Conservation (phyloP, 805 yeast species). For the Gaillardinia entomophila region DNA sequence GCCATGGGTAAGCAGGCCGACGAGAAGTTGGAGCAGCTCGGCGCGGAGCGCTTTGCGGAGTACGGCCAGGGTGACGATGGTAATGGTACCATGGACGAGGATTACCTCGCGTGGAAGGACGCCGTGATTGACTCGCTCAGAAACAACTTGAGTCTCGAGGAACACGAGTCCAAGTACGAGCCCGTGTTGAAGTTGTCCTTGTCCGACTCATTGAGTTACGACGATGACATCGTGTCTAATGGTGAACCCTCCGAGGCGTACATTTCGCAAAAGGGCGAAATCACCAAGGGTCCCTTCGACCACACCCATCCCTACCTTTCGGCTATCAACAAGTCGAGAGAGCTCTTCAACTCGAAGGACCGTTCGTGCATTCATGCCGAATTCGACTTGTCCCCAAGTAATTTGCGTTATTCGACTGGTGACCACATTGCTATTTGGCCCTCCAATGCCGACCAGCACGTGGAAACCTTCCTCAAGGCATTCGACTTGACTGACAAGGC, state of each 20-base stretch:
- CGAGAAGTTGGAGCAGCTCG: slow-evolving; percentile 48
- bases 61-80: slow-evolving; percentile 96
- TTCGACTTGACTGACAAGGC: slow-evolving; percentile 53
- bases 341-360: slow-evolving; percentile 56
- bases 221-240: slow-evolving; percentile 32
- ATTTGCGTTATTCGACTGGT: slow-evolving; percentile 85
- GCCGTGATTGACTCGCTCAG: slow-evolving; percentile 60
- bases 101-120: slow-evolving; percentile 91
- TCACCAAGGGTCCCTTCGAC: slow-evolving; percentile 68
- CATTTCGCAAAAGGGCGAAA: slow-evolving; percentile 13
- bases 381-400: slow-evolving; percentile 70
- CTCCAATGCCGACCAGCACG: slow-evolving; percentile 74
- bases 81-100: slow-evolving; percentile 90
- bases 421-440: slow-evolving; percentile 97
- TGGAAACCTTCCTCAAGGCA: slow-evolving; percentile 57
- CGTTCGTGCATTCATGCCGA: slow-evolving; percentile 90
- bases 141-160: slow-evolving; percentile 60
- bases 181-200: slow-evolving; percentile 52
- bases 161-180: slow-evolving; percentile 73
- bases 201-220: slow-evolving; percentile 17
- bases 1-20: slow-evolving; percentile 65
- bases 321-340: slow-evolving; percentile 52
- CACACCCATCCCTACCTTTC: slow-evolving; percentile 81
- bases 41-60: slow-evolving; percentile 69
- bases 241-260: slow-evolving; percentile 78